These are phyloP conservation scores for Geotrichum aggregatum DNA, from an alignment of 1,139 yeast genomes.

Conservation along the genomic window DNA sequence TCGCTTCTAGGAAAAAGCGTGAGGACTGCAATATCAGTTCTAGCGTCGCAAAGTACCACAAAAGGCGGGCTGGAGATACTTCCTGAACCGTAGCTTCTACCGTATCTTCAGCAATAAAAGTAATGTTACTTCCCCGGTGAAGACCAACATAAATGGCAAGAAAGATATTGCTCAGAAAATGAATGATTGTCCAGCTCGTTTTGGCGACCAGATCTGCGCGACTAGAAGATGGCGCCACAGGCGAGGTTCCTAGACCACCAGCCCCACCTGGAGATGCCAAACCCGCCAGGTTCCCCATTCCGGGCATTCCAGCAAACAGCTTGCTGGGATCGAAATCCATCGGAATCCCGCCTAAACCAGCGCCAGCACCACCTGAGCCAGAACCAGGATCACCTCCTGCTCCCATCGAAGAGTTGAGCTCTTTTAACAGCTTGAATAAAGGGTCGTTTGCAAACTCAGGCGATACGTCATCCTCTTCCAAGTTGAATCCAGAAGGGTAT, in stretches of 20 bases:
- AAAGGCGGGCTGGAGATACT: conserved; percentile 19
- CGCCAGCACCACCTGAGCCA: background rate
- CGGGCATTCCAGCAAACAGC: conserved; percentile 20
- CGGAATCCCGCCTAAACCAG: conserved; percentile 3
- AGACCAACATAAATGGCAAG: conserved; percentile 17
- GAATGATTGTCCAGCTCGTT: conserved; percentile 16
- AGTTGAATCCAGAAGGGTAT: conserved; percentile 14
- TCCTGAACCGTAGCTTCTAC: conserved; percentile 5
- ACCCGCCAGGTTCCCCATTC: conserved; percentile 15
- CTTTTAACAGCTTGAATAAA: conserved; percentile 17
- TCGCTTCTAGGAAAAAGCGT: conserved; percentile 36
- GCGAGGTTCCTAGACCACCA: conserved; percentile 1
- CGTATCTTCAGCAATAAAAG: background rate
- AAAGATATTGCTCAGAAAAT: conserved; percentile 9
- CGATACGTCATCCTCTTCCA: conserved; percentile 18
- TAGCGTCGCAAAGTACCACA: conserved; percentile 34
- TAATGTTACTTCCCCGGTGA: conserved; percentile 6
- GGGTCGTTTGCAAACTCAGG: conserved; percentile 22
- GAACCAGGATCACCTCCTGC: background rate
- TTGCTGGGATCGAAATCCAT: conserved; percentile 18
- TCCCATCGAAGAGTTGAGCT: conserved; percentile 15
- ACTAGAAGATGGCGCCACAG: conserved; percentile 1
- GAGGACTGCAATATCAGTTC: conserved; percentile 36
- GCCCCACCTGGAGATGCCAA: conserved; percentile 7
- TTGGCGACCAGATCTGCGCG: conserved; percentile 8